A percentile compares a stretch with the other conserved stretches of the same genome.
phyloP scores from a whole-genome alignment of 73 alveolate species.

The Paramecium tetraurelia region DNA sequence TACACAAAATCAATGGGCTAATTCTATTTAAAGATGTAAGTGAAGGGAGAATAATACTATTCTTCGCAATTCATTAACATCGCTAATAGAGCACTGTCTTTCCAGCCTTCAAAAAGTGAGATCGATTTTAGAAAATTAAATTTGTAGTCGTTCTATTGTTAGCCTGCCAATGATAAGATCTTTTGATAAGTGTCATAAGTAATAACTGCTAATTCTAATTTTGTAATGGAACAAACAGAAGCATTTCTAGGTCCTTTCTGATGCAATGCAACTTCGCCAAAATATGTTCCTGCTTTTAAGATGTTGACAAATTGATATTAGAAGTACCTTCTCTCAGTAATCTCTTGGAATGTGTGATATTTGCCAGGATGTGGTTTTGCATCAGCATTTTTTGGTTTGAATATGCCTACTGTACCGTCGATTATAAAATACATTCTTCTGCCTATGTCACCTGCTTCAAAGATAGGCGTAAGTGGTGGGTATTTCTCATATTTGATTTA shows the following conservation, averaged over 20 bases:
- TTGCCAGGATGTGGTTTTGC: neutral
- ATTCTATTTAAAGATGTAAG: neutral
- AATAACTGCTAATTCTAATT: neutral
- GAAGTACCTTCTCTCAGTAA: neutral
- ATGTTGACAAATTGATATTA: neutral
- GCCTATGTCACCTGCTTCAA: conserved; percentile 48
- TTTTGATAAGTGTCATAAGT: neutral
- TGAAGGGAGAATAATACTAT: neutral
- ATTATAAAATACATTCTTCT: conserved; percentile 16
- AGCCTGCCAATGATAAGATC: neutral
- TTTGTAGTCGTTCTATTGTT: neutral
- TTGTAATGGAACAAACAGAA: neutral
- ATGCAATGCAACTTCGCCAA: conserved; percentile 21
- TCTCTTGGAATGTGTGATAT: neutral
- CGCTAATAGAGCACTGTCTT: neutral
- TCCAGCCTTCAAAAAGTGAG: conserved; percentile 46
- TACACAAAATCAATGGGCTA: neutral
- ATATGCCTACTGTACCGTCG: conserved; percentile 39
- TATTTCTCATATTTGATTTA: neutral
- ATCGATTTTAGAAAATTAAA: neutral
- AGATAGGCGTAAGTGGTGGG: neutral
- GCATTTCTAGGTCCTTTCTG: conserved; percentile 4
- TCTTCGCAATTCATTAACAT: conserved; percentile 4
- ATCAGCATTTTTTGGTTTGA: neutral
- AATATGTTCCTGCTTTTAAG: neutral